Base-by-base conservation (phyloP, 352 stramenopile genomes). In the Globisporangium paroecandrum region DNA sequence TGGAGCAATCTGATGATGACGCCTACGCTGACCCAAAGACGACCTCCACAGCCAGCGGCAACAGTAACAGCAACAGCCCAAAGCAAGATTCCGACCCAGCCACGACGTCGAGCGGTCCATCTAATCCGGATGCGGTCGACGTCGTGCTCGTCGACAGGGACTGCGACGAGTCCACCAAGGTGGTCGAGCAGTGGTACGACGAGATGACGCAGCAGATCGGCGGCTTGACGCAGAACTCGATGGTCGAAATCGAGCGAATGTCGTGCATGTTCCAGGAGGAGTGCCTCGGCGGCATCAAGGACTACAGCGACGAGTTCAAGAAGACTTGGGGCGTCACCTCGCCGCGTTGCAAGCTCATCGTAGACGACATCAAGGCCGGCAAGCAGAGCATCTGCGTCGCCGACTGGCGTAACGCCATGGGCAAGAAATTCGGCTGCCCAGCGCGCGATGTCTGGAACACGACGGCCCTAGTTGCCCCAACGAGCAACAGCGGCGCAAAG, bases 221-320 rank as follows among this genome's bases (percentile, higher is more conserved):
- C 24, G 76, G 74, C 1, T 53, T 76, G 29, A 70, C 68, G n/a
- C 41, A 71, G 29, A 68, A 78, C 13, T 68, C 66, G 41, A 79
- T 76, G 41, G 77, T 69, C 4, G 78, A 89, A 57, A 69, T 89
- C 25, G 81, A 89, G 65, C 74, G 73, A 58, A 83, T 87, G 70
- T 34, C 72, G 57, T 85, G 80, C 41, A 74, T 86, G 75, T 82
- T 81, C 53, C 69, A 87, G 55, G 68, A 84, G 29, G 69, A 84
- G 38, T 89, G 81, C 59, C 69, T 87, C 1, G 78, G 78, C 15
- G 78, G 78, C 18, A 72, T 73, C 0, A 56, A 63, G 0, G 77
- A 86, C 43, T 89, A 86, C 65, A 66, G 70, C 0, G 58, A 61
- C 1, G 70, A 74, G 54, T 87, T 87, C 66, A 86, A 86, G 65